Evolutionary conservation across 1,139 yeast species (phyloP).

Genomic region (Geotrichum candidum): DNA sequence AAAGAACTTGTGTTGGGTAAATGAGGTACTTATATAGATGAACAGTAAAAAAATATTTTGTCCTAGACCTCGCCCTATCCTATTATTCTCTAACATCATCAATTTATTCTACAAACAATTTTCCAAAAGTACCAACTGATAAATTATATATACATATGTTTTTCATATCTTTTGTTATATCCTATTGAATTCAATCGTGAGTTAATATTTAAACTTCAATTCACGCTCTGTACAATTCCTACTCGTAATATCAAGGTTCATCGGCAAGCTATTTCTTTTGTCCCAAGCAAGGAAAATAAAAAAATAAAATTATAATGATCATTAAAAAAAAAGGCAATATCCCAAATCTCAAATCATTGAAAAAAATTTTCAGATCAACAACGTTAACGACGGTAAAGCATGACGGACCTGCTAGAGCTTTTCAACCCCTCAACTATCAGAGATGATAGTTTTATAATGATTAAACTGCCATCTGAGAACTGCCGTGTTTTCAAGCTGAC

Average conservation of each 20-base stretch:
- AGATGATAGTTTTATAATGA: constrained; percentile 44
- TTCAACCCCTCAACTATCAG: constrained; percentile 8
- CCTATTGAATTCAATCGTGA: not conserved
- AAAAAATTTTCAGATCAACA: not conserved
- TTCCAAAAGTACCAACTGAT: not conserved
- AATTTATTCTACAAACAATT: no score
- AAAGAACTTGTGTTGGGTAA: not conserved
- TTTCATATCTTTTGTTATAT: not conserved
- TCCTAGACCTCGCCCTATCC: no score
- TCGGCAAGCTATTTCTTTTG: not conserved
- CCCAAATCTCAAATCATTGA: not conserved
- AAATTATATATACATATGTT: no score
- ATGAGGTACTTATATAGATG: not conserved
- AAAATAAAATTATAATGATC: not conserved
- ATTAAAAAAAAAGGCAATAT: not conserved
- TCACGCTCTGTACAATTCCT: not conserved
- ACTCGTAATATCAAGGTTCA: not conserved
- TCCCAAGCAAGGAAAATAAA: not conserved
- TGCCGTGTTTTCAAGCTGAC: constrained; percentile 62
- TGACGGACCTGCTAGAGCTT: not conserved
- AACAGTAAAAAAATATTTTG: not conserved
- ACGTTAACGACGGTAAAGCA: not conserved
- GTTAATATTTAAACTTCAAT: no score
- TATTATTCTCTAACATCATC: no score
- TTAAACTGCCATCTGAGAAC: constrained; percentile 77